These are phyloP conservation scores for Coniferiporia sulphurascens DNA, from an alignment of 1,284 basidiomycete species.

Conservation along the genomic window DNA sequence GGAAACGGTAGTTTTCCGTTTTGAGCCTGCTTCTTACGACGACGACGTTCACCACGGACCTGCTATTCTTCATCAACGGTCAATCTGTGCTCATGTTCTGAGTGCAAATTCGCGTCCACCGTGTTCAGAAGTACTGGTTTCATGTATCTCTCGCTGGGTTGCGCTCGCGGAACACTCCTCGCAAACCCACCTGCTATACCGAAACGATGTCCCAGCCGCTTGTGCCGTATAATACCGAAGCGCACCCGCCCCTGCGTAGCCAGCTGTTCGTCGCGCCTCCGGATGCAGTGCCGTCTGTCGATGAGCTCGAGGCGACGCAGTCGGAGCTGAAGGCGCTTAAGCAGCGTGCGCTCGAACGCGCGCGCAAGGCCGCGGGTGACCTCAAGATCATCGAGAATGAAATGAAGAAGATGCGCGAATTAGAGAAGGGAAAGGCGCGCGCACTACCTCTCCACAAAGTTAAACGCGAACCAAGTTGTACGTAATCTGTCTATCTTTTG, in stretches of 20 bases:
- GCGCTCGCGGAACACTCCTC: constrained; percentile 1
- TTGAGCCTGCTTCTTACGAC: constrained; percentile 14
- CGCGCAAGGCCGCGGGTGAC: constrained; percentile 66
- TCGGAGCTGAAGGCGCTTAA: constrained; percentile 53
- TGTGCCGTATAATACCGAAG: constrained; percentile 5
- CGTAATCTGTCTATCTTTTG: constrained; percentile 31
- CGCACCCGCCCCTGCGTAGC: constrained; percentile 41
- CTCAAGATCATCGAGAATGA: constrained; percentile 62
- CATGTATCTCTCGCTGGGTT: constrained; percentile 4
- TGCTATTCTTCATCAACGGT: constrained; percentile 3
- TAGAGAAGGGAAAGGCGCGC: constrained; percentile 64
- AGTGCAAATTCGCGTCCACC: constrained; percentile 12
- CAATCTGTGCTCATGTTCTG: constrained; percentile 13
- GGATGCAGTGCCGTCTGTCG: constrained; percentile 61
- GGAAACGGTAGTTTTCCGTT: constrained; percentile 9
- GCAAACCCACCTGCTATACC: background rate
- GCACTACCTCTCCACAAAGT: constrained; percentile 42
- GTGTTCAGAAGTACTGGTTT: constrained; percentile 4
- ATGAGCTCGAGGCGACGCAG: constrained; percentile 66
- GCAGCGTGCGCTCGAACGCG: constrained; percentile 50
- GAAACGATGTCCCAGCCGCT: constrained; percentile 15
- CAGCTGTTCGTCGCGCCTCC: constrained; percentile 53
- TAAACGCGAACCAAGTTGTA: constrained; percentile 68
- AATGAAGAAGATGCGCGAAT: constrained; percentile 66
- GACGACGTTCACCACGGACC: constrained; percentile 15